phyloP scores from a whole-genome alignment of 495 filamentous ascomycete species.

The Aspergillus indologenus region DNA sequence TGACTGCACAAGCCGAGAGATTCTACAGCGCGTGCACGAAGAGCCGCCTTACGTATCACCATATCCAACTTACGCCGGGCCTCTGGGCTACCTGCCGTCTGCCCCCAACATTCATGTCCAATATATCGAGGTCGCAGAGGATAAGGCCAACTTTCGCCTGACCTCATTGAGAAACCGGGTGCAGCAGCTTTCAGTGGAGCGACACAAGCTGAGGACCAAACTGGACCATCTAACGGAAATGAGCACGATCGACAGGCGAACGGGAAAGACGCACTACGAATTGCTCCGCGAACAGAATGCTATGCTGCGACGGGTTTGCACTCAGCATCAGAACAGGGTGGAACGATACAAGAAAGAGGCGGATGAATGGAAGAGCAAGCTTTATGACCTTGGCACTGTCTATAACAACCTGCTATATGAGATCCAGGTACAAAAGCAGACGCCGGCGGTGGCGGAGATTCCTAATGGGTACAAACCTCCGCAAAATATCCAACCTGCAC shows the following conservation, averaged over 20 bases:
- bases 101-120: slow-evolving; percentile 24
- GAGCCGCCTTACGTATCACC: slow-evolving; percentile 25
- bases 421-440: slow-evolving; percentile 18
- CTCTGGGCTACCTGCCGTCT: slow-evolving; percentile 28
- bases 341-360: slow-evolving; percentile 24
- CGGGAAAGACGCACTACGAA: slow-evolving; percentile 25
- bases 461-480: slow-evolving; percentile 23
- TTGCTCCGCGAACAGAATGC: slow-evolving; percentile 24
- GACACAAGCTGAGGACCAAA: slow-evolving; percentile 22
- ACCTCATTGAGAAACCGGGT: slow-evolving; percentile 12
- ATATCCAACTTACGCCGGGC: slow-evolving; percentile 25
- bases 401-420: slow-evolving; percentile 30
- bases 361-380: slow-evolving; percentile 20
- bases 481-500: slow-evolving; percentile 4
- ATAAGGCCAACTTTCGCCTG: slow-evolving; percentile 15
- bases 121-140: slow-evolving; percentile 21
- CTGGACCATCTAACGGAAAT: slow-evolving; percentile 13
- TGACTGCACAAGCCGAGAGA: slow-evolving; percentile 19
- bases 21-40: slow-evolving; percentile 14
- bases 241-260: slow-evolving; percentile 14
- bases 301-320: slow-evolving; percentile 21
- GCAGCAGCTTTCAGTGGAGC: slow-evolving; percentile 20
- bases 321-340: slow-evolving; percentile 18
- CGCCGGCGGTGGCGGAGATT: slow-evolving; percentile 13
- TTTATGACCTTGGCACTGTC: slow-evolving; percentile 14